Conservation (phyloP, 352 stramenopile genomes). For the Phytophthora sansomeana region DNA sequence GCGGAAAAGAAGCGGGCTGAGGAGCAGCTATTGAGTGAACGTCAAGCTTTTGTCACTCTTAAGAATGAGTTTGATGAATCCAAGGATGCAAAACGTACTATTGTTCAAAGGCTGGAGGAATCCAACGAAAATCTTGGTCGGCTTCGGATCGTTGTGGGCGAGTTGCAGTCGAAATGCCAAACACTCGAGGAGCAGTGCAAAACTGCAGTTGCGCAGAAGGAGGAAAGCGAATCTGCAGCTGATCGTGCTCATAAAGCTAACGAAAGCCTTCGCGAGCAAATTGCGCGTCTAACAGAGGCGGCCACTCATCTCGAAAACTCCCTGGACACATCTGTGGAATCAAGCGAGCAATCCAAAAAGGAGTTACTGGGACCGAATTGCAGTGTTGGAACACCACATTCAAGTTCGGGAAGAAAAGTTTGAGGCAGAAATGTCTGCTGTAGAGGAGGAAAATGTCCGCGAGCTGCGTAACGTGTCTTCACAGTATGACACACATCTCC, state of each 20-base stretch:
- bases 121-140: slow-evolving; percentile 74
- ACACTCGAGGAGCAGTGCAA: slow-evolving; percentile 42
- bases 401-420: slow-evolving; percentile 36
- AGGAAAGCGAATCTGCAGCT: slow-evolving; percentile 19
- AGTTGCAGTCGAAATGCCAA: slow-evolving; percentile 45
- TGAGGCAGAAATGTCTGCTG: slow-evolving; percentile 25
- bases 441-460: slow-evolving; percentile 29
- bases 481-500: slow-evolving; percentile 42
- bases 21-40: slow-evolving; percentile 57
- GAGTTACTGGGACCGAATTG: slow-evolving; percentile 41
- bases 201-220: slow-evolving; percentile 20
- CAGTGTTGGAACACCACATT: slow-evolving; percentile 43
- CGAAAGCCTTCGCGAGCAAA: slow-evolving; percentile 36
- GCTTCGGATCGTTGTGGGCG: slow-evolving; percentile 60
- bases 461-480: slow-evolving; percentile 35
- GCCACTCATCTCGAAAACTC: slow-evolving; percentile 36
- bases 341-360: slow-evolving; percentile 38
- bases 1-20: slow-evolving; percentile 62
- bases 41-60: slow-evolving; percentile 59
- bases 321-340: slow-evolving; percentile 41
- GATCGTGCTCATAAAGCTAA: slow-evolving; percentile 16
- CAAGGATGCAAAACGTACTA: slow-evolving; percentile 50
- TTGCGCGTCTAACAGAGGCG: slow-evolving; percentile 29
- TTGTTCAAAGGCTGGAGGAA: slow-evolving; percentile 71
- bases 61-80: slow-evolving; percentile 62